Base-by-base conservation (phyloP, 805 yeast genomes). In the Candida ponderosae region DNA sequence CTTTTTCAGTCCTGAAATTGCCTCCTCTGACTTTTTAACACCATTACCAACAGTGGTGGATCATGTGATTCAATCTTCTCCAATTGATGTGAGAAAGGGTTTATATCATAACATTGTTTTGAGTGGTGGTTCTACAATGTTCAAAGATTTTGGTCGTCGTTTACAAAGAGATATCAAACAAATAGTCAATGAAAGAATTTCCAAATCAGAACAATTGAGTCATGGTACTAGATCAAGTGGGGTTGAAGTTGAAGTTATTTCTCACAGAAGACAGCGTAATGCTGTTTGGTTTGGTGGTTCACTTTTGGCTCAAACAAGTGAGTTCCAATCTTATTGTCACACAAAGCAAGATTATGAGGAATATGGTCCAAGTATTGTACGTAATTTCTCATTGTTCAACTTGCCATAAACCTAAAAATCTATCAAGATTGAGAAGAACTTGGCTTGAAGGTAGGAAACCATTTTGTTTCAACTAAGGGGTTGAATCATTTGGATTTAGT, bases 261-360 rank as follows among this genome's bases (percentile, higher is more conserved):
- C 95, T 21, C 99, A 93, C 67, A 88, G 90, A 69, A 84, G 93
- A 65, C 99, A 93, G 68, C 77, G 96, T 60, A 87, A 93, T 56
- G 99, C 99, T 4, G 99, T 93, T 41, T 93, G 99, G 99, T 93
- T 90, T 59, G 99, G 99, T 51, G 99, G 99, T 48, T 84, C 95
- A 17, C 68, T 93, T 49, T 72, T 93, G 57, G 97, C 99, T 1
- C 97, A 90, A 67, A 93, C 99, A 10, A 79, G 95, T 18, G 98
- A 93, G 65, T 93, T 93, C 67, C 86, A 83, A 63, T 79, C 94
- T 60, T 89, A 89, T 63, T 93, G 97, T 61, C 93, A 93, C 67
- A 90, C 98, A 18, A 93, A 93, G 68, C 81, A 82, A 56, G 98
- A 93, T 57, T 93, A 93, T 62, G 98, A 93, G 56, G 99, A 93